phyloP scores from a whole-genome alignment of 495 filamentous ascomycete genomes.

The Talaromyces stipitatus region DNA sequence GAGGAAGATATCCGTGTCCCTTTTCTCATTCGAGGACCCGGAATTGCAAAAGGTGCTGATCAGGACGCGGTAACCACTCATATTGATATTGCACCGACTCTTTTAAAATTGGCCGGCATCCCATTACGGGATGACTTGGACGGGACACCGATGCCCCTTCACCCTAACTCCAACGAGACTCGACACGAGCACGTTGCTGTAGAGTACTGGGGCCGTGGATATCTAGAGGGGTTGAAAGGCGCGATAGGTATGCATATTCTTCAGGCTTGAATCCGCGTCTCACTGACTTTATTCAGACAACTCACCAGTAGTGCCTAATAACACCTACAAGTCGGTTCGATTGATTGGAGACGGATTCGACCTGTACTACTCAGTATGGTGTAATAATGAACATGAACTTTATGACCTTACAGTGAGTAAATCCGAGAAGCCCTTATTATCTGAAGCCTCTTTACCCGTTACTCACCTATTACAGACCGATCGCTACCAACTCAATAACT shows the following conservation, averaged over 20 bases:
- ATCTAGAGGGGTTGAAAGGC: constrained; percentile 39
- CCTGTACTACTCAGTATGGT: constrained; percentile 61
- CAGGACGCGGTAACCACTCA: constrained; percentile 58
- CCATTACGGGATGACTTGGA: constrained; percentile 48
- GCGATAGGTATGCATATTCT: constrained; percentile 18
- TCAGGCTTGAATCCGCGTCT: background rate
- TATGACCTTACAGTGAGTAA: constrained; percentile 48
- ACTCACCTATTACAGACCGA: constrained; percentile 38
- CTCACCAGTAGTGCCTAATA: constrained; percentile 21
- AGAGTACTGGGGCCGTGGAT: constrained; percentile 54
- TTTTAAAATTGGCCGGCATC: constrained; percentile 46
- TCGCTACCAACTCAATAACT: constrained; percentile 52
- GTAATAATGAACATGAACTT: constrained; percentile 55
- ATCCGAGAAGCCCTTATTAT: too few relatives aligned
- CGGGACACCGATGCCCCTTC: constrained; percentile 48
- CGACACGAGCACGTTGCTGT: constrained; percentile 59
- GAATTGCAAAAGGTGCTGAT: constrained; percentile 33
- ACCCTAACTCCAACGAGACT: constrained; percentile 18
- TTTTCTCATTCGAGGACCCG: constrained; percentile 52
- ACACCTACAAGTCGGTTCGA: constrained; percentile 58
- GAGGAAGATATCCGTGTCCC: constrained; percentile 72
- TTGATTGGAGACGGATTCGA: constrained; percentile 47
- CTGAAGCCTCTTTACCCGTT: too few relatives aligned
- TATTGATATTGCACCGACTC: constrained; percentile 61
- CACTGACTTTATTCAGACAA: background rate